These are phyloP conservation scores for Macrolepiota dolichaula DNA, from an alignment of 768 basidiomycete species.

Conservation along the genomic window DNA sequence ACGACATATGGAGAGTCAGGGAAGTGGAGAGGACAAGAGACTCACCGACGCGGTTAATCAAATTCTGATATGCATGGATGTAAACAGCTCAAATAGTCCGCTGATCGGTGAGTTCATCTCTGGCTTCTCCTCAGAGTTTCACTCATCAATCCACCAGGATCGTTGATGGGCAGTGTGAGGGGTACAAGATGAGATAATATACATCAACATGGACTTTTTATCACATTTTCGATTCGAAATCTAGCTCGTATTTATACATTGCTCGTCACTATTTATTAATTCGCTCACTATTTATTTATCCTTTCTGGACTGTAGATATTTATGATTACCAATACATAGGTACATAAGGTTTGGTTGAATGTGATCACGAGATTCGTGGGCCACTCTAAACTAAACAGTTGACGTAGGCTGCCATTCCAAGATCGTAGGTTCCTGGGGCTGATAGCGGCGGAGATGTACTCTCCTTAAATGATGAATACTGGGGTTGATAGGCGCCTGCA, in stretches of 20 bases:
- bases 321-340: not conserved
- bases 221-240: no score
- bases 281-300: not conserved
- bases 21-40: not conserved
- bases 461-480: not conserved
- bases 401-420: not conserved
- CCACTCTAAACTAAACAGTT: not conserved
- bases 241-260: not conserved
- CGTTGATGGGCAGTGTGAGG: not conserved
- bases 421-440: slow-evolving; percentile 8
- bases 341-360: not conserved
- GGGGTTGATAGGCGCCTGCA: not conserved
- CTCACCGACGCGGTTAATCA: slow-evolving; percentile 4
- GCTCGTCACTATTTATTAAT: not conserved
- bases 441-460: not conserved
- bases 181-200: not conserved
- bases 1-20: not conserved
- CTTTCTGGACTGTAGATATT: not conserved
- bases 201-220: no score
- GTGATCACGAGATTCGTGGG: not conserved
- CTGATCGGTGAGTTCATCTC: slow-evolving; percentile 1
- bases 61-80: slow-evolving; percentile 6
- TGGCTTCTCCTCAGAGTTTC: not conserved
- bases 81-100: not conserved
- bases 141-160: not conserved